phyloP scores from a whole-genome alignment of 1,139 yeast genomes.

The Candida labiduridarum region DNA sequence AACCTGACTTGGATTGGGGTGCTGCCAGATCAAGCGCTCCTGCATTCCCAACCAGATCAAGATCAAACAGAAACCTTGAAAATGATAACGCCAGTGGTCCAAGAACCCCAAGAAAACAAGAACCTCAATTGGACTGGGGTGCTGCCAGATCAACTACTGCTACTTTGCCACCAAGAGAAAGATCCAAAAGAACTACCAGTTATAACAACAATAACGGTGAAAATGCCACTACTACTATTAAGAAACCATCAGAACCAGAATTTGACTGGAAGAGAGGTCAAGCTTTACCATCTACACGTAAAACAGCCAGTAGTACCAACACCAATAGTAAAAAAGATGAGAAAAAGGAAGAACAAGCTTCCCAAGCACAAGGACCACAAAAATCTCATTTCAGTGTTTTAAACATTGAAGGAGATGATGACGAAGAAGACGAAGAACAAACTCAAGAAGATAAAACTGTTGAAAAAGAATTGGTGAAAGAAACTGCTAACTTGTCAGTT shows the following conservation, averaged over 20 bases:
- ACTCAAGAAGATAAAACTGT: slow-evolving; percentile 19
- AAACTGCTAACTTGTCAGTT: slow-evolving; percentile 46
- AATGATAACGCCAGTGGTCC: slow-evolving; percentile 22
- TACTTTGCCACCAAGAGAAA: slow-evolving; percentile 42
- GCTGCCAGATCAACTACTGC: slow-evolving; percentile 45
- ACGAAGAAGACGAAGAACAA: slow-evolving; percentile 55
- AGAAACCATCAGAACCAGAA: slow-evolving; percentile 41
- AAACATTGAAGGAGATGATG: slow-evolving; percentile 53
- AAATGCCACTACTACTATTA: slow-evolving; percentile 29
- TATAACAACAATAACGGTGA: slow-evolving; percentile 20
- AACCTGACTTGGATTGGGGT: slow-evolving; percentile 61
- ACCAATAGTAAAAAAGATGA: slow-evolving; percentile 14
- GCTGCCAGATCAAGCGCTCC: slow-evolving; percentile 46
- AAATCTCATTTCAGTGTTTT: slow-evolving; percentile 69
- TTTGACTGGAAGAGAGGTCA: slow-evolving; percentile 35
- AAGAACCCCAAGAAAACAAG: slow-evolving; percentile 46
- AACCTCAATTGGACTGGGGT: slow-evolving; percentile 64
- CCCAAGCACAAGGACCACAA: slow-evolving; percentile 47
- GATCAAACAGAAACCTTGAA: slow-evolving; percentile 15
- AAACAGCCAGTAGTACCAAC: slow-evolving; percentile 15
- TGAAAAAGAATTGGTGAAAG: slow-evolving; percentile 40
- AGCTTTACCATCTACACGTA: slow-evolving; percentile 28
- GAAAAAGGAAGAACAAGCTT: slow-evolving; percentile 27
- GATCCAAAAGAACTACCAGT: slow-evolving; percentile 22
- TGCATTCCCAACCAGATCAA: slow-evolving; percentile 41